Conservation (phyloP, 768 basidiomycete genomes). For the Mycena kentingensis region DNA sequence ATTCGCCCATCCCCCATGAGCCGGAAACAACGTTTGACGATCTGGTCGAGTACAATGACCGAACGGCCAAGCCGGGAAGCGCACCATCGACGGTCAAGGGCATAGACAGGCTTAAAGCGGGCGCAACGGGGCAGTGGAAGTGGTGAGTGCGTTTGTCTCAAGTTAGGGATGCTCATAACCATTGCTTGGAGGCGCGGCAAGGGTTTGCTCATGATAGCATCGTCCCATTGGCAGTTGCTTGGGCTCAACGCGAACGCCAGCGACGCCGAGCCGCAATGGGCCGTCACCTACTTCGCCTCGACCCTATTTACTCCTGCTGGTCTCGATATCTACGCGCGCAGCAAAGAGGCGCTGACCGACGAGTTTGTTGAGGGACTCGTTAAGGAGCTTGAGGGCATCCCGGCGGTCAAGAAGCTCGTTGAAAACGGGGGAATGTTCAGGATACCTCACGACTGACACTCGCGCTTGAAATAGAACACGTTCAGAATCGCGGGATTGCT, state of each 20-base stretch:
- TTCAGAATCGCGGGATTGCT: too few species aligned
- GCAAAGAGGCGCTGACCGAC: slow-evolving; percentile 11
- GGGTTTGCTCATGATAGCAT: slow-evolving; percentile 22
- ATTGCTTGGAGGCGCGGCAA: slow-evolving; percentile 9
- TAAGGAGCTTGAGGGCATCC: slow-evolving; percentile 6
- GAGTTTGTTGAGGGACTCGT: slow-evolving; percentile 7
- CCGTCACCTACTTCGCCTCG: slow-evolving; percentile 19
- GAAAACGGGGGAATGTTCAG: slow-evolving; percentile 8
- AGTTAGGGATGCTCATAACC: neutral
- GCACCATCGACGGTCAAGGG: slow-evolving; percentile 7
- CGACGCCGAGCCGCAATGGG: slow-evolving; percentile 14
- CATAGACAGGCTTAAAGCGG: slow-evolving; percentile 5
- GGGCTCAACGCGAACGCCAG: slow-evolving; percentile 10
- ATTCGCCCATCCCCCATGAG: slow-evolving; percentile 3
- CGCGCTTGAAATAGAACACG: too few species aligned
- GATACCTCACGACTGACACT: slow-evolving; percentile 1
- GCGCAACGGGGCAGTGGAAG: neutral
- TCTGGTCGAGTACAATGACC: slow-evolving; percentile 1
- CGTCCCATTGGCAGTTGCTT: slow-evolving; percentile 16
- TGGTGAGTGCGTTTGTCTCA: neutral
- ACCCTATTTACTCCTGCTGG: slow-evolving; percentile 18
- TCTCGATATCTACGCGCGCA: slow-evolving; percentile 19
- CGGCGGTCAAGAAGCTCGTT: slow-evolving; percentile 3
- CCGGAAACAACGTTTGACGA: slow-evolving; percentile 12
- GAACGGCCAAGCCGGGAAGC: neutral